Evolutionary conservation across 108 stramenopile genomes (phyloP), one percentile per base, ranked within the genome.

Genomic region (Fistulifera solaris): DNA sequence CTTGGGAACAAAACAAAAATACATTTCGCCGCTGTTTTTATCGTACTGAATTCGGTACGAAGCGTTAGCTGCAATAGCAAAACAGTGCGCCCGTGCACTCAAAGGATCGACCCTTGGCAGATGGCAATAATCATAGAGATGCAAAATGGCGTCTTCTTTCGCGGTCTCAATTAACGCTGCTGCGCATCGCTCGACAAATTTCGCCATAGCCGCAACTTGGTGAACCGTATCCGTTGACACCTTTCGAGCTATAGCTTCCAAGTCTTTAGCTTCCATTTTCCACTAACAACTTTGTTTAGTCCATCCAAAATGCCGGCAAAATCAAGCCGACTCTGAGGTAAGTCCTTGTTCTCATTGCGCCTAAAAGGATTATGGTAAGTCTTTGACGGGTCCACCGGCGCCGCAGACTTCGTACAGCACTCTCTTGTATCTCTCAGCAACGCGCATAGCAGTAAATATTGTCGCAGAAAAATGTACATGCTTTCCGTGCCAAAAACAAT

Each of bases 401-500:
- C 17, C 43, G n/a, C 48, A 27, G 48, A 21, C 42, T 59, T 44
- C 17, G 59, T 48, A 7, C 27, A 54, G 31, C 42, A 27, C 4
- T 39, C 27, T 54, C 77, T 66, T 18, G 70, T 61, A 40, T 85
- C 70, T 38, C 65, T 63, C 41, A 90, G 54, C 52, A 90, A 52
- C 3, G 73, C 70, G 21, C 75, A 69, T 8, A 90, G 67, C 2
- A 70, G 56, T 39, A 62, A 66, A 56, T 75, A 86, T n/a, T 78
- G 66, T 1, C 91, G 79, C 63, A 93, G 49, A 40, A 83, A 82
- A 0, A 88, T 43, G 61, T 85, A 93, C 13, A 84, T 78, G 16
- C 66, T 70, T 47, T 86, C 71, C 4, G 86, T 79, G 3, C 75
- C 84, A 56, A 85, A 87, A 39, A 87, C 47, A 5, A 84, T 58